phyloP scores from a whole-genome alignment of 1,139 yeast species.

The Saccharomycopsis hybrid region DNA sequence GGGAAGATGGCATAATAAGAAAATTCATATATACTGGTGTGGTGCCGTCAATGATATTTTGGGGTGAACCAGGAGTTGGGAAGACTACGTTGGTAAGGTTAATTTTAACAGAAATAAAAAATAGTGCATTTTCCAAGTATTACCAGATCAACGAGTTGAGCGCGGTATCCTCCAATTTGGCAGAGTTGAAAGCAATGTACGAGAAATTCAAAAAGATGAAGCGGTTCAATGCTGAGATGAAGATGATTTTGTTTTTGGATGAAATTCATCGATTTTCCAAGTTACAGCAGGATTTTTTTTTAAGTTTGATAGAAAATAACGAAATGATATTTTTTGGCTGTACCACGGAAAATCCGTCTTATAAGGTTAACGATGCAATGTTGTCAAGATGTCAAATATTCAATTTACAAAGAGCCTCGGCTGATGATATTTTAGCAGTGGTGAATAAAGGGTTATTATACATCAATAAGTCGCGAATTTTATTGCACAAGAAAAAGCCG shows the following conservation, averaged over 20 bases:
- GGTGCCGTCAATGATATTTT: slow-evolving; percentile 82
- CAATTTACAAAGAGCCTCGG: slow-evolving; percentile 58
- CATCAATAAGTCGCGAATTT: slow-evolving; percentile 53
- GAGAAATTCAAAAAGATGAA: slow-evolving; percentile 53
- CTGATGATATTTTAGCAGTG: slow-evolving; percentile 50
- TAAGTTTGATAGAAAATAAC: slow-evolving; percentile 69
- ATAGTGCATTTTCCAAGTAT: slow-evolving; percentile 27
- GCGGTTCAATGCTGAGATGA: slow-evolving; percentile 29
- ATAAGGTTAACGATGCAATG: slow-evolving; percentile 80
- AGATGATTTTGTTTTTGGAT: slow-evolving; percentile 79
- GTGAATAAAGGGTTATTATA: slow-evolving; percentile 57
- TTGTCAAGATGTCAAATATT: slow-evolving; percentile 86
- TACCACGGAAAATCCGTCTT: slow-evolving; percentile 95
- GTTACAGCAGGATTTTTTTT: slow-evolving; percentile 79
- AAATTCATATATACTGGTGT: slow-evolving; percentile 54
- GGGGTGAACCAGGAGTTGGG: slow-evolving; percentile 98
- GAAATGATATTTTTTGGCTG: slow-evolving; percentile 76
- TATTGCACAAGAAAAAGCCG: slow-evolving; percentile 26
- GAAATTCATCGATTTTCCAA: slow-evolving; percentile 91
- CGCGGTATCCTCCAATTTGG: slow-evolving; percentile 73
- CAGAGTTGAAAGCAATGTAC: slow-evolving; percentile 66
- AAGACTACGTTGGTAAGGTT: slow-evolving; percentile 70
- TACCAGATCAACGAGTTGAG: slow-evolving; percentile 74
- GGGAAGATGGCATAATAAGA: slow-evolving; percentile 63
- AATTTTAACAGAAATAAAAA: slow-evolving; percentile 22